These are phyloP conservation scores for Magnaporthiopsis incrustans DNA, from an alignment of 2,329 filamentous ascomycete genomes.

Conservation along the genomic window DNA sequence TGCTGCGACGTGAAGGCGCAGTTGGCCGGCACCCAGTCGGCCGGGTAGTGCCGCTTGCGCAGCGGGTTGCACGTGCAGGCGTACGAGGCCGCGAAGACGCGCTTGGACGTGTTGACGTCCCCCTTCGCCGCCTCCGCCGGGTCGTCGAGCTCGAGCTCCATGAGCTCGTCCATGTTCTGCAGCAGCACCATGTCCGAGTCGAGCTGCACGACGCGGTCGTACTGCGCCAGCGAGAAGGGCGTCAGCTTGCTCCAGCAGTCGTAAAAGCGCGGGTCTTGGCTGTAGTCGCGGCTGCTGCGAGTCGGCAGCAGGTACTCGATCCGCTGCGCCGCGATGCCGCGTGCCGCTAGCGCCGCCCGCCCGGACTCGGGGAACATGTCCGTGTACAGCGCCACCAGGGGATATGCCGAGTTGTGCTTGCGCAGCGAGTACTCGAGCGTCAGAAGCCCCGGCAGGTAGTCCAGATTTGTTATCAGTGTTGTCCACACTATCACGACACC, in stretches of 20 bases:
- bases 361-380: constrained; percentile 63
- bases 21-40: constrained; percentile 52
- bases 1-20: constrained; percentile 46
- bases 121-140: constrained; percentile 12
- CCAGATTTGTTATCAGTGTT: constrained; percentile 75
- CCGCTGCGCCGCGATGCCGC: constrained; percentile 60
- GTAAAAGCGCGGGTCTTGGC: constrained; percentile 74
- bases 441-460: constrained; percentile 74
- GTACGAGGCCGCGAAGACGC: constrained; percentile 75
- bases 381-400: constrained; percentile 76
- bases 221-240: constrained; percentile 68
- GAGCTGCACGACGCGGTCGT: constrained; percentile 71
- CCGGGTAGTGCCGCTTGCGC: constrained; percentile 69
- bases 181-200: constrained; percentile 83
- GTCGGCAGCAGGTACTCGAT: constrained; percentile 68
- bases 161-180: constrained; percentile 85
- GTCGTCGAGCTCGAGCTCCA: constrained; percentile 59
- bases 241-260: constrained; percentile 86
- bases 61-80: constrained; percentile 83
- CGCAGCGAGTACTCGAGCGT: constrained; percentile 73
- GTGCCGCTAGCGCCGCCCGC: constrained; percentile 58
- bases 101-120: constrained; percentile 31
- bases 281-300: constrained; percentile 54
- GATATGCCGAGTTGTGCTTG: constrained; percentile 57
- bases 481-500: constrained; percentile 61